Conservation (phyloP, 768 basidiomycete genomes). For the Guyanaporus albipodus region DNA sequence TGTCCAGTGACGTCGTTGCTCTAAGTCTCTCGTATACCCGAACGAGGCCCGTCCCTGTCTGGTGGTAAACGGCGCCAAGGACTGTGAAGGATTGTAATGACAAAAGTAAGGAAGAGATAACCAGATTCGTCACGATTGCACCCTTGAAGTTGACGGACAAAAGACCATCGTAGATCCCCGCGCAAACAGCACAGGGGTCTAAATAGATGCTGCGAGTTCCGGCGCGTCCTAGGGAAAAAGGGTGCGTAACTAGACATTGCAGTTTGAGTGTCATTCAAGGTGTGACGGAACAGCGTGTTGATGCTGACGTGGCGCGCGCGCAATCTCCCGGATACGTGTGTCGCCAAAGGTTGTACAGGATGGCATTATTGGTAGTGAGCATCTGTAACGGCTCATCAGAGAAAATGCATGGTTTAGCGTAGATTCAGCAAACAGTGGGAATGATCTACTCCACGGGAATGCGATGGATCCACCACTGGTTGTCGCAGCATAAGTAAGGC, state of each 20-base stretch:
- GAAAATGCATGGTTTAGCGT: constrained; percentile 17
- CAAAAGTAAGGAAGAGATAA: no score
- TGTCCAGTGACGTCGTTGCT: background rate
- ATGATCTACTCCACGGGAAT: constrained; percentile 10
- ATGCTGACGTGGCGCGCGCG: constrained; percentile 4
- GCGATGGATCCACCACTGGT: no score
- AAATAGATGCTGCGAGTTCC: constrained; percentile 3
- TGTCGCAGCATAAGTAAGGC: no score
- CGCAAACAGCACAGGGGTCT: constrained; percentile 9
- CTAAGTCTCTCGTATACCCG: constrained; percentile 3
- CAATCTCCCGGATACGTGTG: constrained; percentile 1
- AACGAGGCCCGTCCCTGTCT: constrained; percentile 1
- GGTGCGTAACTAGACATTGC: no score
- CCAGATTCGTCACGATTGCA: background rate
- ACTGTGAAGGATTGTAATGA: background rate
- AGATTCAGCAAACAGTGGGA: constrained; percentile 6
- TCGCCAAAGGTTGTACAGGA: constrained; percentile 3
- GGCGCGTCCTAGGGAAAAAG: constrained; percentile 13
- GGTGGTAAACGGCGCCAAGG: background rate
- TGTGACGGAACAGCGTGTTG: no score
- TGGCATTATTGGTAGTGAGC: constrained; percentile 6
- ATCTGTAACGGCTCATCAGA: constrained; percentile 4
- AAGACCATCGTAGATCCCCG: constrained; percentile 8
- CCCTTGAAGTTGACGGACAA: constrained; percentile 9
- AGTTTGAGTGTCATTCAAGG: no score